Evolutionary conservation across 805 yeast genomes (phyloP).

Genomic region (Saturnispora zaruensis): DNA sequence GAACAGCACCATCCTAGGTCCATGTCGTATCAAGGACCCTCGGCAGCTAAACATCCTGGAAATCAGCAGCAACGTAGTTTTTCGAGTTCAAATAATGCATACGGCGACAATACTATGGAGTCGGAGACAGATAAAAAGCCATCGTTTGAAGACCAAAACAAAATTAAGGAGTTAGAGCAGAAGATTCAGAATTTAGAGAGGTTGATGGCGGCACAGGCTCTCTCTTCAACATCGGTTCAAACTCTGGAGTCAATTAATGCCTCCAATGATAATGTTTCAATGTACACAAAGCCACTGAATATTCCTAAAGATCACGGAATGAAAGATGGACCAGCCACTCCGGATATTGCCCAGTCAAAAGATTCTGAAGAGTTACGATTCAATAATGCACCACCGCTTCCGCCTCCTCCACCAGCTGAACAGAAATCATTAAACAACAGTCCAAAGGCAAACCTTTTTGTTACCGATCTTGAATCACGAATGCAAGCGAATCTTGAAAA

Average conservation of each 20-base stretch:
- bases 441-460: conserved; percentile 21
- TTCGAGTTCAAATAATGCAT: not conserved
- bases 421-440: conserved; percentile 19
- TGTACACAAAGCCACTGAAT: not conserved
- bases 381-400: conserved; percentile 20
- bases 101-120: not conserved
- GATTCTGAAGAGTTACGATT: not conserved
- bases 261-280: not conserved
- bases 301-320: not conserved
- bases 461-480: conserved; percentile 7
- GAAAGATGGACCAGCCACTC: not conserved
- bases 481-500: not conserved
- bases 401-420: conserved; percentile 25
- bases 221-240: not conserved
- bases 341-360: not conserved
- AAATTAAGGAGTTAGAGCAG: conserved; percentile 27
- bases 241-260: not conserved
- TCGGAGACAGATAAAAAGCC: not conserved
- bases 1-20: not conserved
- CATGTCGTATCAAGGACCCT: conserved; percentile 2
- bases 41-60: not conserved
- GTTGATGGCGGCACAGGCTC: conserved; percentile 16
- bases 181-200: conserved; percentile 26
- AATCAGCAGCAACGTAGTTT: not conserved
- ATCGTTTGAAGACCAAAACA: conserved; percentile 9